Evolutionary conservation across 2,329 filamentous ascomycete genomes (phyloP).

Genomic region (Lachnellula suecica): DNA sequence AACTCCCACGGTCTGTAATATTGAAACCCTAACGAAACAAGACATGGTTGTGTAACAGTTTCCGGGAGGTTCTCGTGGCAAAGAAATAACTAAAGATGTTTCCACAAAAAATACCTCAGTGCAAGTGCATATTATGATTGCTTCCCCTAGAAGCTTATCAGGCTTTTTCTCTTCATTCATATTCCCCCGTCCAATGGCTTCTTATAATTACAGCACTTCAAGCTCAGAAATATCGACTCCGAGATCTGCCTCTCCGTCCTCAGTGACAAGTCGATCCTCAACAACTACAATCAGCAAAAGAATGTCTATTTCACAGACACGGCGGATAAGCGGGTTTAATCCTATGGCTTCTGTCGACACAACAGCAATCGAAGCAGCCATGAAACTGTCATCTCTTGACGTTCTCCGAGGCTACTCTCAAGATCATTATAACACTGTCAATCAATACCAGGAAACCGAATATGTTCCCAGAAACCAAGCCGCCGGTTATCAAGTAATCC

Average conservation of each 20-base stretch:
- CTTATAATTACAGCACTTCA: slow-evolving; percentile 24
- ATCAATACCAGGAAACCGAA: slow-evolving; percentile 52
- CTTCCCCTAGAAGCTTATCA: slow-evolving; percentile 6
- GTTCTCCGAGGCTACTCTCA: slow-evolving; percentile 60
- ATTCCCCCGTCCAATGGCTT: slow-evolving; percentile 25
- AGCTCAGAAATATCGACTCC: slow-evolving; percentile 28
- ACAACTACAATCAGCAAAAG: slow-evolving; percentile 28
- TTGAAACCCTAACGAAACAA: slow-evolving; percentile 32
- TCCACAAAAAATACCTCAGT: slow-evolving; percentile 18
- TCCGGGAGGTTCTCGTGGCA: slow-evolving; percentile 1
- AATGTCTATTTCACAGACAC: slow-evolving; percentile 28
- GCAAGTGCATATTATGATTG: slow-evolving; percentile 21
- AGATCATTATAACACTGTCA: slow-evolving; percentile 53
- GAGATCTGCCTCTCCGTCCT: slow-evolving; percentile 29
- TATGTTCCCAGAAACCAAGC: slow-evolving; percentile 53
- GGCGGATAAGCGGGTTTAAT: slow-evolving; percentile 29
- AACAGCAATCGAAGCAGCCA: slow-evolving; percentile 54
- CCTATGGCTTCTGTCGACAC: slow-evolving; percentile 45
- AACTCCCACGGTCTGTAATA: neutral
- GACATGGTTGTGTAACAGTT: slow-evolving; percentile 22
- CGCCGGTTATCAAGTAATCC: slow-evolving; percentile 59
- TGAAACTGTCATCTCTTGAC: slow-evolving; percentile 61
- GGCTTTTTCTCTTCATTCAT: slow-evolving; percentile 5
- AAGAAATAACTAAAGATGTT: slow-evolving; percentile 11
- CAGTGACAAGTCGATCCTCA: slow-evolving; percentile 27